Percentiles rank a stretch among this genome's conserved stretches.
Conservation (phyloP, 805 yeast genomes). For the Hermanozyma aechmeae region DNA sequence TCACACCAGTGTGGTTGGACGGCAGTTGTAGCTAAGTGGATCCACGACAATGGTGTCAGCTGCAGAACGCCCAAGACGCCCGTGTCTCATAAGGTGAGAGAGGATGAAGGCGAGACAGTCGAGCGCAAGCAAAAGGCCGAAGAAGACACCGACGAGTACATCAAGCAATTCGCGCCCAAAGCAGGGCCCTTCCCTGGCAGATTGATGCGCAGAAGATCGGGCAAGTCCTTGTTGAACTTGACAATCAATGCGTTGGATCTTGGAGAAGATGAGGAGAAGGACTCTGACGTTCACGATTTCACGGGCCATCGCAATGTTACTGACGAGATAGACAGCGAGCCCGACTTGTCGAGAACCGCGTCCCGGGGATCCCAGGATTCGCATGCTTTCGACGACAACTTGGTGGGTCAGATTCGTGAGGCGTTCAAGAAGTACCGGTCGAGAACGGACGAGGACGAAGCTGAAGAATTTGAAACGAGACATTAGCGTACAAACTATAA, state of each 20-base stretch:
- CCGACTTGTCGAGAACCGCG: conserved; percentile 9
- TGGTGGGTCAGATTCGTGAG: conserved; percentile 24
- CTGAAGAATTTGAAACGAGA: conserved; percentile 49
- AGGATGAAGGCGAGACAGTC: conserved; percentile 9
- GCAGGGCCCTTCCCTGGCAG: conserved; percentile 43
- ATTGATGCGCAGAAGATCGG: conserved; percentile 58
- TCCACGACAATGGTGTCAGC: conserved; percentile 78
- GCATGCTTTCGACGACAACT: conserved; percentile 19
- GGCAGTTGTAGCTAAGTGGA: conserved; percentile 82
- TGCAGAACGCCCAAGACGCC: conserved; percentile 39
- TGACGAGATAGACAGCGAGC: conserved; percentile 10
- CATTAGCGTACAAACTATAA: too few relatives aligned
- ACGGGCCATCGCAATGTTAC: conserved; percentile 13
- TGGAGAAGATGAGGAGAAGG: conserved; percentile 46
- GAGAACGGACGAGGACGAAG: conserved; percentile 21
- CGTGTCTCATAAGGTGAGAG: conserved; percentile 6
- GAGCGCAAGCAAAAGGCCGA: conserved; percentile 9
- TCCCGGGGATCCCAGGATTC: conserved; percentile 22
- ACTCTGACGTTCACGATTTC: conserved; percentile 9
- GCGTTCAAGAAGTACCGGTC: conserved; percentile 26
- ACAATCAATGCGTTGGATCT: conserved; percentile 61
- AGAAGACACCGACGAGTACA: conserved; percentile 18
- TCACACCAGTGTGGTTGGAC: conserved; percentile 98
- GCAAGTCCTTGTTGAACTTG: conserved; percentile 61
- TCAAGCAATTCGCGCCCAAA: conserved; percentile 35